Evolutionary conservation across 2,329 filamentous ascomycete genomes (phyloP).

Genomic region (Cordyceps pruinosa): DNA sequence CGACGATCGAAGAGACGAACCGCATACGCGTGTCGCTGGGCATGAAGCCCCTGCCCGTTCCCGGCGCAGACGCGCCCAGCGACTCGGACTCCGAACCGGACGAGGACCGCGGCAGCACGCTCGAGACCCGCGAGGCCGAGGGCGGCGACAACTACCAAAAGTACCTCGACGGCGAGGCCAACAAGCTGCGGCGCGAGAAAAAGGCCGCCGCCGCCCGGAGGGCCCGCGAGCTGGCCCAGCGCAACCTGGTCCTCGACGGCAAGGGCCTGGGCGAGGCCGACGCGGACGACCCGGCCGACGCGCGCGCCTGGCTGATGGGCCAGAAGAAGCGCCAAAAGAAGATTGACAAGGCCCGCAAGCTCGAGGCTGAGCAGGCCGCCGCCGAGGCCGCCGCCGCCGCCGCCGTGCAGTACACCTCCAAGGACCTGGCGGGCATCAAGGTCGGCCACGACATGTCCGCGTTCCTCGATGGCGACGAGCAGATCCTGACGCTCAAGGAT

Average conservation of each 20-base stretch:
- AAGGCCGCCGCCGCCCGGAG: constrained; percentile 78
- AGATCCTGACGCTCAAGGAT: constrained; percentile 93
- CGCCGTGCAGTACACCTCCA: constrained; percentile 66
- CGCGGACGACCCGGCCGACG: constrained; percentile 60
- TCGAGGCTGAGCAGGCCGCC: constrained; percentile 71
- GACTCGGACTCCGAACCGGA: constrained; percentile 45
- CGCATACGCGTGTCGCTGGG: constrained; percentile 83
- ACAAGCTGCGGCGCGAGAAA: constrained; percentile 72
- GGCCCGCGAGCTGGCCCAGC: constrained; percentile 76
- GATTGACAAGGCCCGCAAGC: constrained; percentile 67
- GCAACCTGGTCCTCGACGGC: constrained; percentile 69
- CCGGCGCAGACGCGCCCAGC: constrained; percentile 49
- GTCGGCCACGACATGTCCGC: constrained; percentile 80
- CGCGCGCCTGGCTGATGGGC: constrained; percentile 77
- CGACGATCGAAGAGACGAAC: constrained; percentile 89
- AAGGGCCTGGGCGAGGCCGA: constrained; percentile 74
- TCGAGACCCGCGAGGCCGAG: constrained; percentile 71
- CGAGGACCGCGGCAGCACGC: constrained; percentile 70
- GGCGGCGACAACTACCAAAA: constrained; percentile 67
- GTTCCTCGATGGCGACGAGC: constrained; percentile 77
- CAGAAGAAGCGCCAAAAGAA: constrained; percentile 94
- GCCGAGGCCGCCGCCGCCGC: constrained; percentile 61
- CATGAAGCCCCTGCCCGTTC: constrained; percentile 81
- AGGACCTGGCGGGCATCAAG: constrained; percentile 82
- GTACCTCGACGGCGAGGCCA: constrained; percentile 61